A percentile compares a stretch with the other conserved stretches of the same genome.
These are phyloP conservation scores for Trichosporon faecale DNA, from an alignment of 1,284 basidiomycete species.

Conservation along the genomic window DNA sequence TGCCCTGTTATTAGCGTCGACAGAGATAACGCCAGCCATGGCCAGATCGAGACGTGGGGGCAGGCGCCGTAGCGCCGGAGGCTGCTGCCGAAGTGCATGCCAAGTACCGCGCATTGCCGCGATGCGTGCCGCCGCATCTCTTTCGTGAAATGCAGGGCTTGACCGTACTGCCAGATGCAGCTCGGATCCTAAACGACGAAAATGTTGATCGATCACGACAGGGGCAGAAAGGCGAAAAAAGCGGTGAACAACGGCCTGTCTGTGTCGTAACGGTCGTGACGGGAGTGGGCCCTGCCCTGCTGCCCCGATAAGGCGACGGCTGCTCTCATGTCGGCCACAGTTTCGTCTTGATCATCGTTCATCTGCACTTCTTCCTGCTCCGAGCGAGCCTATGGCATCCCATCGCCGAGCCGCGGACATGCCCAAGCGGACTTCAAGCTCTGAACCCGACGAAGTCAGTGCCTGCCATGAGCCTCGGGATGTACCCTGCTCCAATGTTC, in stretches of 20 bases:
- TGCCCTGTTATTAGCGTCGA: background rate
- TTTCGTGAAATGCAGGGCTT: too few species aligned
- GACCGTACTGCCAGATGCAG: too few species aligned
- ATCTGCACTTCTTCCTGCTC: background rate
- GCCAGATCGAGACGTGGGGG: too few species aligned
- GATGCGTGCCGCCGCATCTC: background rate
- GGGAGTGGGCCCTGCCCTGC: background rate
- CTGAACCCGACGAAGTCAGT: background rate
- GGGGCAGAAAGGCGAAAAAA: background rate
- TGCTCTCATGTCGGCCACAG: background rate
- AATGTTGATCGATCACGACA: background rate
- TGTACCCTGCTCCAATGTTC: background rate
- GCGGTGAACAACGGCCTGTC: background rate
- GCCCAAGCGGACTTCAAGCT: background rate
- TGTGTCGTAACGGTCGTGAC: background rate
- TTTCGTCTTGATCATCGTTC: background rate
- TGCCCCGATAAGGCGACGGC: background rate
- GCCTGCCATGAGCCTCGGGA: background rate
- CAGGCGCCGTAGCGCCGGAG: too few species aligned
- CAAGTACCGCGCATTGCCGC: background rate
- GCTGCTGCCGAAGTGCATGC: too few species aligned
- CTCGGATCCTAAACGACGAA: background rate
- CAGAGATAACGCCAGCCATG: background rate
- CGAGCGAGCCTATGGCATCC: background rate
- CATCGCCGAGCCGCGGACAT: background rate